phyloP scores from a whole-genome alignment of 2,329 filamentous ascomycete species.

The Colletotrichum sp. region DNA sequence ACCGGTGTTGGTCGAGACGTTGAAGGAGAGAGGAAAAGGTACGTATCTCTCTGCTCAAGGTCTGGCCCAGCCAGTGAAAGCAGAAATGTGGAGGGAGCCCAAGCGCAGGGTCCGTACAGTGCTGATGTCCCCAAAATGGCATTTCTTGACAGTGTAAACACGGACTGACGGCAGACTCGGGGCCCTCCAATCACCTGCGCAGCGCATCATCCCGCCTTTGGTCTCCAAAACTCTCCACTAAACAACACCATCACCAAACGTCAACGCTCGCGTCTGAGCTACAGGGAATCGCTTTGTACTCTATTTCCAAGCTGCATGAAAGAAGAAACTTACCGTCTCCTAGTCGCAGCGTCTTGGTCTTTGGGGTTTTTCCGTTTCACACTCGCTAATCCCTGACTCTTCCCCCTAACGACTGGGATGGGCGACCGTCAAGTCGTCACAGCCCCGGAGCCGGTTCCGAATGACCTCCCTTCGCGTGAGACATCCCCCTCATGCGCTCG shows the following conservation, averaged over 20 bases:
- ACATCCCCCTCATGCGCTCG: constrained; percentile 21
- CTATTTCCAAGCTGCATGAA: not conserved
- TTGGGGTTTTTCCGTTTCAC: not conserved
- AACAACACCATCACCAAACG: not conserved
- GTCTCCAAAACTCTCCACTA: not conserved
- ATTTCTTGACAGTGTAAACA: not conserved
- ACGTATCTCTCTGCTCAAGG: not conserved
- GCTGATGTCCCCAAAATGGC: not conserved
- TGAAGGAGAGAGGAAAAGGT: not conserved
- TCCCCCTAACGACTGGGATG: not conserved
- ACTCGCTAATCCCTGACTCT: not conserved
- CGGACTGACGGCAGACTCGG: not conserved
- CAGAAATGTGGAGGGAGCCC: constrained; percentile 2
- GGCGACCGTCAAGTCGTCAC: not conserved
- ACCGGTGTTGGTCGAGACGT: not conserved
- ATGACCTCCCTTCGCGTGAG: constrained; percentile 16
- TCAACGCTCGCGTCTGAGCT: not conserved
- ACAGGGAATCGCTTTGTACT: not conserved
- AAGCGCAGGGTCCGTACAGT: not conserved
- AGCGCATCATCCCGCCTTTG: not conserved
- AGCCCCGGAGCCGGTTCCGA: constrained; percentile 17
- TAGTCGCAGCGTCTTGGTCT: not conserved
- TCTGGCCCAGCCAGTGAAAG: not conserved
- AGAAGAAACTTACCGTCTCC: not conserved
- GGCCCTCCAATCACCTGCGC: not conserved